phyloP scores from a whole-genome alignment of 2,329 filamentous ascomycete species.

The Elsinoe perseae region DNA sequence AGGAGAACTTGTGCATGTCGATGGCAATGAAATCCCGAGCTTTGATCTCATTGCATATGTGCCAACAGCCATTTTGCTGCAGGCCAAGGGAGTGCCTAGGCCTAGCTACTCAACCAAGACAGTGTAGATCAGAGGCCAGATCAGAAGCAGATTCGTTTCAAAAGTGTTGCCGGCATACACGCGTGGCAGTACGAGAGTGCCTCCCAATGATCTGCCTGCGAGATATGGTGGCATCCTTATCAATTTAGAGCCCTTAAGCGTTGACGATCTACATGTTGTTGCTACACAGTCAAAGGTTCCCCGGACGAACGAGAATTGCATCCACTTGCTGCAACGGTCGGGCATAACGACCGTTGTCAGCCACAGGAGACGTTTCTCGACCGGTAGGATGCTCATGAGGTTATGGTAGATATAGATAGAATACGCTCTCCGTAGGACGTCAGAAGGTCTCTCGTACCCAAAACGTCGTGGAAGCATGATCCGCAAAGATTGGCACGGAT shows the following conservation, averaged over 20 bases:
- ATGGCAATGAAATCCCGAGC: background rate
- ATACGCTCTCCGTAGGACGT: background rate
- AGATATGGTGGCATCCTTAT: too few relatives aligned
- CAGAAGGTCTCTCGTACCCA: constrained; percentile 12
- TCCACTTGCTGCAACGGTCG: background rate
- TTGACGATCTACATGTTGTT: too few relatives aligned
- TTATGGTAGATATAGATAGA: constrained; percentile 3
- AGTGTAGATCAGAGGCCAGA: background rate
- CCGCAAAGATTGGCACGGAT: background rate
- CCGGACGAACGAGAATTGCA: background rate
- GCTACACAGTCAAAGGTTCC: background rate
- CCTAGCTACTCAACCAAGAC: background rate
- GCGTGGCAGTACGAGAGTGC: background rate
- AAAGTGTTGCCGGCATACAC: background rate
- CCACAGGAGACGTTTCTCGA: background rate
- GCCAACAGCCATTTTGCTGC: background rate
- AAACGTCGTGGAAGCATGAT: background rate
- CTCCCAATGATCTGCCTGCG: background rate
- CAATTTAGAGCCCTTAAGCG: too few relatives aligned
- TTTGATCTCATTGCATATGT: constrained; percentile 4
- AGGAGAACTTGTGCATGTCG: background rate
- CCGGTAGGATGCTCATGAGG: background rate
- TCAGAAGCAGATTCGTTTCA: background rate
- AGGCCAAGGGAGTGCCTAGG: background rate
- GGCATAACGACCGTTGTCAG: background rate